Evolutionary conservation across 257 asterid genomes (phyloP), one percentile per base, ranked within the genome.

Genomic region (Misopates orontium): DNA sequence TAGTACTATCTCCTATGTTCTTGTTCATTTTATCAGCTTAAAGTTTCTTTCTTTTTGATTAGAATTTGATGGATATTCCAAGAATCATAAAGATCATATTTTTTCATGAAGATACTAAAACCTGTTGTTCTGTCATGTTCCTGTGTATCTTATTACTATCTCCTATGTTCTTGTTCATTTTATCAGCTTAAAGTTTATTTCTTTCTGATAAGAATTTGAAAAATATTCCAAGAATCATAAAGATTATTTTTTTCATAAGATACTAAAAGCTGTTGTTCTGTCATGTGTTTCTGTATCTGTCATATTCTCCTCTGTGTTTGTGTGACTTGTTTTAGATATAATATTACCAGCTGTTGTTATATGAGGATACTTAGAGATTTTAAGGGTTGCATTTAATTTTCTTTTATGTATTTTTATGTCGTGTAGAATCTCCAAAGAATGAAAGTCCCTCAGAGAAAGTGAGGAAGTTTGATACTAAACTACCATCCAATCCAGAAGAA

Each of bases 401-500:
- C 51, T n/a, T 13, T 12, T 14, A 4, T 45, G 2, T n/a, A 1
- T 15, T 14, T 18, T 45, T 61, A 0, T 61, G 1, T 22, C 21
- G n/a, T 68, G 71, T 67, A 91, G 97, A 82, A 73, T 72, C 83
- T 59, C 77, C 85, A 28, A 81, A 82, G 68, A 66, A 76, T 39
- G 74, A 75, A 42, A 68, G 67, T 45, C 75, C 87, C 31, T 66
- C 81, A 5, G 81, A 67, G 19, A 80, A 68, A 45, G 77, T 49
- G 51, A 74, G 59, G 72, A 83, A 75, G 57, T 76, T 77, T 60
- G 82, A 79, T 36, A 75, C 59, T 16, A 87, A 78, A 62, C 78
- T 89, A 28, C 96, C 98, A 17, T 82, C 94, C 21, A 91, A 91
- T 67, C 96, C 98, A 0, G 96, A 87, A 75, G 98, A 93, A 80